Conservation (phyloP, 2,329 filamentous ascomycete species). For the Fusarium sp. region DNA sequence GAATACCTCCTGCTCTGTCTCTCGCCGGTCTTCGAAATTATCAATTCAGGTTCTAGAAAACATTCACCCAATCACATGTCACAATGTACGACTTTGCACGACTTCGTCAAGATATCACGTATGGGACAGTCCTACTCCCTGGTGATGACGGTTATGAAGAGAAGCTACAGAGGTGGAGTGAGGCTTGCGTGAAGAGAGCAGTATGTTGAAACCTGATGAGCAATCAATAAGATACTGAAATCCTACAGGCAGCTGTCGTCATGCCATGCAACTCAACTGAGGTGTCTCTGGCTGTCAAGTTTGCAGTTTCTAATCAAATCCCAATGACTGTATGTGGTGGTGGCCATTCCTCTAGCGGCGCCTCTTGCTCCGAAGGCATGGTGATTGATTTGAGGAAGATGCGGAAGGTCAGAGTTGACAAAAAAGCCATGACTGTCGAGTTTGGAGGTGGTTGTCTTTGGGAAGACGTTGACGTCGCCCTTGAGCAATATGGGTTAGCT, state of each 20-base stretch:
- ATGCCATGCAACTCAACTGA: constrained; percentile 54
- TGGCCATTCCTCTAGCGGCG: constrained; percentile 66
- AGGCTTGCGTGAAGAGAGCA: constrained; percentile 51
- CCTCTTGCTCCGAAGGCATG: constrained; percentile 62
- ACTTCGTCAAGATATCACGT: constrained; percentile 22
- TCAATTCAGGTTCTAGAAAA: neutral
- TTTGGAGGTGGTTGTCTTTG: constrained; percentile 64
- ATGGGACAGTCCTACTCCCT: constrained; percentile 48
- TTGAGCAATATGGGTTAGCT: constrained; percentile 62
- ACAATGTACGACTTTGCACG: constrained; percentile 36
- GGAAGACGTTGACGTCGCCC: constrained; percentile 65
- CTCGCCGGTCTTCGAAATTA: neutral
- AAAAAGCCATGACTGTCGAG: constrained; percentile 56
- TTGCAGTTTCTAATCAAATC: constrained; percentile 51
- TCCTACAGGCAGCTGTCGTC: constrained; percentile 55
- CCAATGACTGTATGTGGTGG: constrained; percentile 66
- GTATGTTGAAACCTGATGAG: constrained; percentile 25
- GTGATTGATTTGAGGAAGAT: constrained; percentile 67
- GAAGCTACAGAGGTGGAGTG: constrained; percentile 52
- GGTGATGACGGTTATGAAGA: constrained; percentile 49
- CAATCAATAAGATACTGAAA: neutral
- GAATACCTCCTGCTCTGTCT: neutral
- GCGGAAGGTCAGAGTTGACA: constrained; percentile 61
- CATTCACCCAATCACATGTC: neutral
- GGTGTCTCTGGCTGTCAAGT: constrained; percentile 41